Evolutionary conservation across 2,329 filamentous ascomycete genomes (phyloP), one percentile per base, ranked within the genome.

Genomic region (Neodidymelliopsis sp.): DNA sequence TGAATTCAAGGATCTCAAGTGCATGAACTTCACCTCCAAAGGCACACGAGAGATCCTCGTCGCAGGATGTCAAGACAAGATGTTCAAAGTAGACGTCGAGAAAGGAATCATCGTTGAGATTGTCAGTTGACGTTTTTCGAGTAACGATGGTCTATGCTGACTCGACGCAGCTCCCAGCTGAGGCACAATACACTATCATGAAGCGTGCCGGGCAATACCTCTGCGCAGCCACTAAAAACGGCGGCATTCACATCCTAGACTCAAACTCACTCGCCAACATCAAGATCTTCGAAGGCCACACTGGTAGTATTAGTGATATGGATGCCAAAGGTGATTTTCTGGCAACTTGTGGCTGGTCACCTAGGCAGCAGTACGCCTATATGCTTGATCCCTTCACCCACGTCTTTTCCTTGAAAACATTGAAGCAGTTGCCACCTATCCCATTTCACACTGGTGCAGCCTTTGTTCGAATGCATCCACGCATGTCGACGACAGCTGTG

Each of bases 251-350:
- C 72, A 87, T 97, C 22, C 80, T 99, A 16, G 93, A 96, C 66
- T 84, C 92, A 1, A 79, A 84, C 44, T 90, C 82, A 46, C 89
- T 96, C 65, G 82, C 84, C 30, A 81, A 96, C 4, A 79, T 94
- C 60, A 95, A 93, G 70, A 85, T 84, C 9, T 99, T 94, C 89
- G 90, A 90, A 69, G 91, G 93, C 0, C 94, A 99, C 68, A 87
- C 88, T 1, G 89, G 90, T 7, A 84, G 86, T 40, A 90, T 99
- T 69, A 96, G 91, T 71, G 93, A 97, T 71, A 97, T 99, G 90
- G 94, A 99, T 75, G 91, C 92, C 7, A 90, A 94, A 67, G 90
- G 94, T 66, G 93, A 97, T 71, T 94, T 94, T 59, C 85, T 99
- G 43, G 89, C 97, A 16, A 97, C 94, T 4, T 99, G 94, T 71